Evolutionary conservation across 2,329 filamentous ascomycete species (phyloP).

Genomic region (Fusarium sp.): DNA sequence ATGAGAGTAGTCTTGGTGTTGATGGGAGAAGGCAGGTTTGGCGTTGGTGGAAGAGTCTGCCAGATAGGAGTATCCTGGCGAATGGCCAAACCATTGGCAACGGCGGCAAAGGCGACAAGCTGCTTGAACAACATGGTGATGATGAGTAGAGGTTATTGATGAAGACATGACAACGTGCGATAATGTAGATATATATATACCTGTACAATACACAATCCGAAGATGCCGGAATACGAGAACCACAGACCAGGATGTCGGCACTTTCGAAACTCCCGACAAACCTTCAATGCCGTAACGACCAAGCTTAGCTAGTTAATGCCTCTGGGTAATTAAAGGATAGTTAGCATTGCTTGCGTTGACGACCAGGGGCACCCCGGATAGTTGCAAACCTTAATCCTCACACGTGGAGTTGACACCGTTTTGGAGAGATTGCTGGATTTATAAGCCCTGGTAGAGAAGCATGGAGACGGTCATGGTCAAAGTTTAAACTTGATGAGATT

Average conservation of each 20-base stretch:
- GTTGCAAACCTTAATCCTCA: not conserved
- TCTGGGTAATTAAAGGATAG: not conserved
- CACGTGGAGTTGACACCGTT: not conserved
- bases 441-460: not conserved
- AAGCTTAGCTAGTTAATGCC: not conserved
- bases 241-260: not conserved
- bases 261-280: slow-evolving; percentile 14
- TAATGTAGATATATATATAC: slow-evolving; percentile 1
- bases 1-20: slow-evolving; percentile 44
- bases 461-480: not conserved
- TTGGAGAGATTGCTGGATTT: not conserved
- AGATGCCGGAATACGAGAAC: slow-evolving; percentile 19
- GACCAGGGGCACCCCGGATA: not conserved
- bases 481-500: not conserved
- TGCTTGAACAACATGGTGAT: slow-evolving; percentile 20
- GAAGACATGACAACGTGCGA: not conserved
- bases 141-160: not conserved
- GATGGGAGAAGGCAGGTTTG: slow-evolving; percentile 52
- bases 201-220: not conserved
- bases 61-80: slow-evolving; percentile 46
- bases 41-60: slow-evolving; percentile 53
- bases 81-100: slow-evolving; percentile 39
- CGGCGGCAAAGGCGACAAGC: slow-evolving; percentile 14
- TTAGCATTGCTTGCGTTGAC: not conserved
- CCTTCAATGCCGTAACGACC: not conserved